phyloP scores from a whole-genome alignment of 2,329 filamentous ascomycete genomes.

The Penicillium paneum region DNA sequence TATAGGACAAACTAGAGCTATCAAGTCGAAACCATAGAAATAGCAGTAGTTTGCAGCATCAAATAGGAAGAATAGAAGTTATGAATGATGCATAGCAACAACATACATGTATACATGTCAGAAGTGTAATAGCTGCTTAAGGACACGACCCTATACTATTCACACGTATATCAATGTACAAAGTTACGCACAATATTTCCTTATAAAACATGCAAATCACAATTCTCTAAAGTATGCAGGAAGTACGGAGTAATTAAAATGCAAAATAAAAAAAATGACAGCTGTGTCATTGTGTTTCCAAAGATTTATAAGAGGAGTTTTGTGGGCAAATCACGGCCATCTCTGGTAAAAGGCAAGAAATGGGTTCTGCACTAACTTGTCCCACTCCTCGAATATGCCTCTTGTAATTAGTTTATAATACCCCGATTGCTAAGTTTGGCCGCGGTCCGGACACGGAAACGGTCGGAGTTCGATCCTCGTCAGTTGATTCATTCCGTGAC shows the following conservation, averaged over 20 bases:
- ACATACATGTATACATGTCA: no score
- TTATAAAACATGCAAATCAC: neutral
- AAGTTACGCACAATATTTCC: no score
- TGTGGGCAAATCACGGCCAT: slow-evolving; percentile 65
- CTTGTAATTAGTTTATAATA: slow-evolving; percentile 7
- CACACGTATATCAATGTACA: no score
- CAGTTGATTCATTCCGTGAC: slow-evolving; percentile 5
- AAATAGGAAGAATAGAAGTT: neutral
- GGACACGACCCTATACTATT: no score
- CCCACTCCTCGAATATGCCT: slow-evolving; percentile 56
- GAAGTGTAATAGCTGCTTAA: no score
- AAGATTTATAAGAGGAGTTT: slow-evolving; percentile 60
- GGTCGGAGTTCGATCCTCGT: slow-evolving; percentile 30
- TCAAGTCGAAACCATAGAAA: neutral
- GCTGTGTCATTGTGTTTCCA: slow-evolving; percentile 49
- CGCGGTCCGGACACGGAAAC: rapidly evolving
- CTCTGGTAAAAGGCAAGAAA: slow-evolving; percentile 80
- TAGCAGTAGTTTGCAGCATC: neutral
- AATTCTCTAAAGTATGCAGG: neutral
- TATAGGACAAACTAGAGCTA: neutral
- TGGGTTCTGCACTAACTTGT: slow-evolving; percentile 68
- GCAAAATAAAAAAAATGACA: slow-evolving; percentile 41
- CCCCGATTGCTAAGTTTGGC: neutral
- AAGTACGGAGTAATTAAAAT: slow-evolving; percentile 29
- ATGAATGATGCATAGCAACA: neutral